Base-by-base conservation (phyloP, 2,329 filamentous ascomycete species). In the Claviceps monticola region DNA sequence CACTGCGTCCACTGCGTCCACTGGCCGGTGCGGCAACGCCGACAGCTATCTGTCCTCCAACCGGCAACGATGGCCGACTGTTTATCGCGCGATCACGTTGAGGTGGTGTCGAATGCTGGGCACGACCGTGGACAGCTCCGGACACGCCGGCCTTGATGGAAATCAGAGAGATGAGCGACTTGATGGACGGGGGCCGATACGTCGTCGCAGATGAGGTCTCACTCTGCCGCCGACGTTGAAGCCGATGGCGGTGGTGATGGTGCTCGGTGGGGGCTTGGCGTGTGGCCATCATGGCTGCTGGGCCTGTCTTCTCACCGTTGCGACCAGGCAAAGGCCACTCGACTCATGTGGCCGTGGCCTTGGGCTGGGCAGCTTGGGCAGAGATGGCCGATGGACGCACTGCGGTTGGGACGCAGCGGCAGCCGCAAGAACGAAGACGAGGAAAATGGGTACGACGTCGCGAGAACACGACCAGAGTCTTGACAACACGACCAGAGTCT, bases 21-120 rank as follows among this genome's bases (percentile, higher is more conserved):
- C 17, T 42, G 41, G 41, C 39, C 16, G n/a, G 39, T 41, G 16
- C 39, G 39, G 39, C 39, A 41, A 17, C 16, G 8, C 17, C 29
- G 29, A 9, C 29, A 11, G 4, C 29, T 34, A 4, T 34, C 29
- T 34, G 29, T 9, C 29, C 29, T 34, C 29, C 29, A 34, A 23
- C 7, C 23, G 16, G 42, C 6, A 8, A 6, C 8, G 42, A 52
- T 21, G 46, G 49, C 5, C 58, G 59, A 49, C 59, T 64, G 55
- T 62, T 60, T 56, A 61, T 59, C 54, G 64, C 62, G 56, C 64
- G 63, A 56, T 34, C 61, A 55, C 4, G 21, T 29, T 46, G n/a
- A 9, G 50, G 26, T 14, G 42, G 11, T 21, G 47, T 37, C 16
- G 46, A 52, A 4, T 34, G 46, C 29, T 41, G 51, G 45, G 51